Conservation (phyloP, 345 rosid species). For the Anastatica hierochuntica region DNA sequence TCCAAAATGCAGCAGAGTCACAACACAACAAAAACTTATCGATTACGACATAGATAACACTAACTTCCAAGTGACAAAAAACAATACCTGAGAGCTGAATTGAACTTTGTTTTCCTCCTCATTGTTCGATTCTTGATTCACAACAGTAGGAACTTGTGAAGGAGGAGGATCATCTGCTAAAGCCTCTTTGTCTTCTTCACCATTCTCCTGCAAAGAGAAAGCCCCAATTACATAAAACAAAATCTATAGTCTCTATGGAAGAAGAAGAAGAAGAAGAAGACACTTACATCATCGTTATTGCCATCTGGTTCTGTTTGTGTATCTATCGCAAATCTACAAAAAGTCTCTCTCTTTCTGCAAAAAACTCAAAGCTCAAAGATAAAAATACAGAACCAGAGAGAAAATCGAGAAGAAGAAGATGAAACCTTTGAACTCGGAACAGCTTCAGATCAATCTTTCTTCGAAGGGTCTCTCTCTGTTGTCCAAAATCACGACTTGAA, state of each 20-base stretch:
- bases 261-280: too few species aligned
- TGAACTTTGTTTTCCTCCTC: conserved; percentile 34
- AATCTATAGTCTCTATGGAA: too few species aligned
- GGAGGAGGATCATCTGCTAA: conserved; percentile 26
- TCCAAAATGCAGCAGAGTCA: conserved; percentile 18
- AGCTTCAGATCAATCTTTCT: conserved; percentile 23
- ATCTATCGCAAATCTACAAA: conserved; percentile 54
- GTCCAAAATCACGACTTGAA: conserved; percentile 22
- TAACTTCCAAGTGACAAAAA: too few species aligned
- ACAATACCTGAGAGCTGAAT: conserved; percentile 44
- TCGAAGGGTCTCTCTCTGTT: conserved; percentile 13
- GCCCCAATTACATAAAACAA: too few species aligned
- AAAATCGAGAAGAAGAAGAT: not conserved
- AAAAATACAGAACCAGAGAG: not conserved
- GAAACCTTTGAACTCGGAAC: conserved; percentile 33
- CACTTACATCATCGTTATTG: conserved; percentile 54
- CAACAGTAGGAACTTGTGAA: conserved; percentile 25
- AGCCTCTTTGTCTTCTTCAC: conserved; percentile 35
- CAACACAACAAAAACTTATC: too few species aligned
- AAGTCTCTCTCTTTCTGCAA: conserved; percentile 36
- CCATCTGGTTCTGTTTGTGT: conserved; percentile 66
- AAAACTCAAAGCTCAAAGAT: conserved; percentile 17
- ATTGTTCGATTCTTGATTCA: conserved; percentile 26
- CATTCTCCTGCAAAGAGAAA: too few species aligned
- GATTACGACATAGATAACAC: too few species aligned